Percentiles rank a stretch among this genome's conserved stretches.
Evolutionary conservation across 345 rosid species (phyloP).

Genomic region (Salix brachista): DNA sequence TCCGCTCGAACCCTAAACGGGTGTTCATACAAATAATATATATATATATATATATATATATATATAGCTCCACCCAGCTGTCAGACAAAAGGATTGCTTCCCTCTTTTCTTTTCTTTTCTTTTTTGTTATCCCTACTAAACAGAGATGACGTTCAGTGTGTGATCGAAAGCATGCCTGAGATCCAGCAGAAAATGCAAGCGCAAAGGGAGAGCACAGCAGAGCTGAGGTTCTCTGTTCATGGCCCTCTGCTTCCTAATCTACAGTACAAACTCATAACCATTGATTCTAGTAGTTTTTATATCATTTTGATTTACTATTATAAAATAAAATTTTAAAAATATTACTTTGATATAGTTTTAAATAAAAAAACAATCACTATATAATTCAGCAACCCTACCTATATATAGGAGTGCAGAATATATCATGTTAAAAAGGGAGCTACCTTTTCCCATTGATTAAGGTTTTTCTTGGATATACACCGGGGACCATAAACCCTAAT

Average conservation of each 20-base stretch:
- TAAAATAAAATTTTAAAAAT: too few species aligned
- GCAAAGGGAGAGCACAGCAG: too few species aligned
- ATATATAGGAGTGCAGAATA: not conserved
- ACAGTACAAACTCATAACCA: too few species aligned
- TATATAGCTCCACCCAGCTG: conserved; percentile 13
- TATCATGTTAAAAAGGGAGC: not conserved
- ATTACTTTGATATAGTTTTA: too few species aligned
- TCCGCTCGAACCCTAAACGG: conserved; percentile 12
- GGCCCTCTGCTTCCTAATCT: too few species aligned
- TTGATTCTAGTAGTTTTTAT: too few species aligned
- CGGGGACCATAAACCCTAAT: not conserved
- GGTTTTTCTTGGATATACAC: not conserved
- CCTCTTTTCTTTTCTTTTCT: not conserved
- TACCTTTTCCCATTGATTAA: not conserved
- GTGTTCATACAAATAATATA: conserved; percentile 3
- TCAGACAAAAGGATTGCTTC: not conserved
- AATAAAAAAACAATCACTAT: too few species aligned
- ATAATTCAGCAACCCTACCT: too few species aligned
- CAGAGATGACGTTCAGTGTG: not conserved
- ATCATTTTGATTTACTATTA: too few species aligned
- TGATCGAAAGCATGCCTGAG: not conserved
- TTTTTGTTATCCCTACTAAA: not conserved
- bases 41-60: not conserved
- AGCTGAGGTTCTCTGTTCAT: too few species aligned
- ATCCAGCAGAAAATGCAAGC: not conserved